A percentile compares a stretch with the other conserved stretches of the same genome.
Evolutionary conservation across 1,284 basidiomycete genomes (phyloP).

Genomic region (Ustanciosporium gigantosporum): DNA sequence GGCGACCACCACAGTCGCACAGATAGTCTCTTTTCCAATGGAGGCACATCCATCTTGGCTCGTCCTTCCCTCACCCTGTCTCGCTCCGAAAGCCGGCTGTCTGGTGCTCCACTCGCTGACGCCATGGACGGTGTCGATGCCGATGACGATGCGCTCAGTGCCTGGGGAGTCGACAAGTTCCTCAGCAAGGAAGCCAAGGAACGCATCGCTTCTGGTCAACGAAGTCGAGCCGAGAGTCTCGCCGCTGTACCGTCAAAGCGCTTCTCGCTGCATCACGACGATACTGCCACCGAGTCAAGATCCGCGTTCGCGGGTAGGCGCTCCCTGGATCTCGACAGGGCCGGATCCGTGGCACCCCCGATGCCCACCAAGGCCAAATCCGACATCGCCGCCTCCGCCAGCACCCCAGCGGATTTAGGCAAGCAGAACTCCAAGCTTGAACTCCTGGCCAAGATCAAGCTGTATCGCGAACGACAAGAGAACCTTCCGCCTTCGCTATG

Average conservation of each 20-base stretch:
- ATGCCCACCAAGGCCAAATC: conserved; percentile 13
- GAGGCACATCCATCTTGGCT: conserved; percentile 16
- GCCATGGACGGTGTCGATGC: conserved; percentile 1
- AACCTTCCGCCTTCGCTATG: conserved; percentile 45
- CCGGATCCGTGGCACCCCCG: background rate
- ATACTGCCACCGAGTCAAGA: background rate
- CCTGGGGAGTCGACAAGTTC: conserved; percentile 55
- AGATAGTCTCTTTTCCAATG: conserved; percentile 28
- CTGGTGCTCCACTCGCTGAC: background rate
- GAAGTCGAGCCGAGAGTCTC: conserved; percentile 31
- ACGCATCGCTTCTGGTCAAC: conserved; percentile 21
- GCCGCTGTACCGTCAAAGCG: conserved; percentile 8
- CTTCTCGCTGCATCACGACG: background rate
- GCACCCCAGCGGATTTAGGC: background rate
- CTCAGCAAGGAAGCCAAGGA: conserved; percentile 43
- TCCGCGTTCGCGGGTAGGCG: conserved; percentile 4
- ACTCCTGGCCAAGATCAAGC: conserved; percentile 50
- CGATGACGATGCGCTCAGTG: conserved; percentile 33
- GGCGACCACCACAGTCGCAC: conserved; percentile 14
- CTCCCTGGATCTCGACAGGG: conserved; percentile 7
- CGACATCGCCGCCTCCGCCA: conserved; percentile 11
- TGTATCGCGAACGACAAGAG: conserved; percentile 53
- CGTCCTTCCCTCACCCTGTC: conserved; percentile 23
- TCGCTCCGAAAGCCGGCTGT: conserved; percentile 13
- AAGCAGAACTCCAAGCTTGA: conserved; percentile 20